Percentiles rank a stretch among this genome's conserved stretches.
phyloP scores from a whole-genome alignment of 148 eudicot genomes.

The Rhododendron molle region DNA sequence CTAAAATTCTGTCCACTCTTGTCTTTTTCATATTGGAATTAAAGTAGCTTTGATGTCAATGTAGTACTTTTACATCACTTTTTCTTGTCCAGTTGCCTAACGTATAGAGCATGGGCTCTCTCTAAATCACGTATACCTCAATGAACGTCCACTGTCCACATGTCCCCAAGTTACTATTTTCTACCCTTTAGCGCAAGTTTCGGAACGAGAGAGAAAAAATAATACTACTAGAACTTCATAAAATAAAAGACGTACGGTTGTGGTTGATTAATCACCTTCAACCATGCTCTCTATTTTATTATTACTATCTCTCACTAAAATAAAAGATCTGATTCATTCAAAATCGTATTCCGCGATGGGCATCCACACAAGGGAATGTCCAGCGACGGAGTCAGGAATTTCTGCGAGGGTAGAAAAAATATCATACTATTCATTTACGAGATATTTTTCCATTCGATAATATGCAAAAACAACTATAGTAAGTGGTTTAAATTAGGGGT shows the following conservation, averaged over 20 bases:
- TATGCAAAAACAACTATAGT: no score
- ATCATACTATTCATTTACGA: no score
- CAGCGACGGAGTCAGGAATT: no score
- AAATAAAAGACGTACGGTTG: background rate
- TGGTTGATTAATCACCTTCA: background rate
- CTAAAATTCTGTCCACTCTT: background rate
- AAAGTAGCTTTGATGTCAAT: background rate
- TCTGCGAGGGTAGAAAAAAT: no score
- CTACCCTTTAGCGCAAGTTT: background rate
- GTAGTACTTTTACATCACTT: background rate
- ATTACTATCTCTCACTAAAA: no score
- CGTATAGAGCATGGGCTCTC: background rate
- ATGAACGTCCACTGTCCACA: background rate
- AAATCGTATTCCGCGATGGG: no score
- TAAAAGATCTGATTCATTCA: no score
- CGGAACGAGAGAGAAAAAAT: no score
- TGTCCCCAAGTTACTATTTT: no score
- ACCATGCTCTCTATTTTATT: background rate
- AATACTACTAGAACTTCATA: background rate
- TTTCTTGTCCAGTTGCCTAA: background rate
- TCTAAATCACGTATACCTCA: background rate
- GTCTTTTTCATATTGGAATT: background rate
- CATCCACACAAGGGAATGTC: no score
- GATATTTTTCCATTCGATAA: no score
- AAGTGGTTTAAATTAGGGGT: no score